phyloP scores from a whole-genome alignment of 495 filamentous ascomycete genomes.

The Podospora fimiseda region DNA sequence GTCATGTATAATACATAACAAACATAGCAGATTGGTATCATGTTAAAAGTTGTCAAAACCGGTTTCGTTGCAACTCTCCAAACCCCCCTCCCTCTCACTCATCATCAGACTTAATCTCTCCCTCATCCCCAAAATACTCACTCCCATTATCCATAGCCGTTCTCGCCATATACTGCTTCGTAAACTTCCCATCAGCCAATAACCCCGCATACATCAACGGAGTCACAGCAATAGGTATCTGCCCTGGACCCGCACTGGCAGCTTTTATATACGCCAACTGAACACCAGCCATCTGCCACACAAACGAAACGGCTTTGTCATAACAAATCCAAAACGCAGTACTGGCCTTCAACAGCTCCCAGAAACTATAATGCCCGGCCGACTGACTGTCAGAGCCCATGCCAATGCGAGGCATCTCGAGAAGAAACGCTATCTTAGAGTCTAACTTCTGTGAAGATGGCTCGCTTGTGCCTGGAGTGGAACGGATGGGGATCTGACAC shows the following conservation, averaged over 20 bases:
- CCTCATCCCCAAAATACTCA: conserved; percentile 12
- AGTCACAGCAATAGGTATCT: conserved; percentile 21
- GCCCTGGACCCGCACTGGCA: conserved; percentile 7
- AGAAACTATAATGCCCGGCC: conserved; percentile 29
- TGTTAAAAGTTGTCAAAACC: too few species aligned
- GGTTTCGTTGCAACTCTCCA: too few species aligned
- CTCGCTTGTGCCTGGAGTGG: too few species aligned
- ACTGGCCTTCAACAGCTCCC: conserved; percentile 59
- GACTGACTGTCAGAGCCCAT: conserved; percentile 27
- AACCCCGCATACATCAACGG: conserved; percentile 43
- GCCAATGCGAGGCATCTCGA: conserved; percentile 38
- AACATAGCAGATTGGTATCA: too few species aligned
- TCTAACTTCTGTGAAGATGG: conserved; percentile 19
- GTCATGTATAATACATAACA: too few species aligned
- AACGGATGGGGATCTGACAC: conserved; percentile 33
- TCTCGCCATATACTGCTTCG: conserved; percentile 26
- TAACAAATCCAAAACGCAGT: conserved; percentile 46
- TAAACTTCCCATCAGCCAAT: conserved; percentile 31
- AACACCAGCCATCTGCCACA: conserved; percentile 59
- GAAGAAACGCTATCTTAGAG: conserved; percentile 24
- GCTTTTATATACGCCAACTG: conserved; percentile 62
- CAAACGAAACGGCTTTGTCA: conserved; percentile 32
- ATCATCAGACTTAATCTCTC: background rate
- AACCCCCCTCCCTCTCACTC: conserved; percentile 2
- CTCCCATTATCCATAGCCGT: conserved; percentile 18